These are phyloP conservation scores for Dioscorea zingiberensis DNA, from an alignment of 106 monocot genomes.

Conservation along the genomic window DNA sequence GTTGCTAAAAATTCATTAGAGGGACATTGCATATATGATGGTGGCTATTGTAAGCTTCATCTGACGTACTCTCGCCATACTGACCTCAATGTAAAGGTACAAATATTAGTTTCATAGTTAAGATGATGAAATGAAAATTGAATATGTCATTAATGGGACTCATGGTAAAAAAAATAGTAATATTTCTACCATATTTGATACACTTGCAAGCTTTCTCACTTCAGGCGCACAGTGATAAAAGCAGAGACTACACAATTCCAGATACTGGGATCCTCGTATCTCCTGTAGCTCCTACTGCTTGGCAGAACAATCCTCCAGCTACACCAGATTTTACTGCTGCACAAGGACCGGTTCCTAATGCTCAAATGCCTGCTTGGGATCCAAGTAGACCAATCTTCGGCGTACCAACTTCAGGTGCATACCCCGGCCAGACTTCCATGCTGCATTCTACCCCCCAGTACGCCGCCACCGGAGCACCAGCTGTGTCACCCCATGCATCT, in stretches of 20 bases:
- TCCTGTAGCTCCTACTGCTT: conserved; percentile 40
- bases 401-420: conserved; percentile 21
- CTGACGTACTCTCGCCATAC: conserved; percentile 95
- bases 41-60: conserved; percentile 98
- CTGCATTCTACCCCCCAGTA: conserved; percentile 19
- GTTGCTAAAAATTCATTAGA: conserved; percentile 88
- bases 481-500: conserved; percentile 1
- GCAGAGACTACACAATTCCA: conserved; percentile 81
- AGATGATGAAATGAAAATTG: not conserved
- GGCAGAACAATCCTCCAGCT: conserved; percentile 38
- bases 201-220: too few species aligned
- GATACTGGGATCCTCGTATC: conserved; percentile 46
- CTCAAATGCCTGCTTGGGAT: conserved; percentile 48
- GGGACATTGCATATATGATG: conserved; percentile 98
- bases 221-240: conserved; percentile 83
- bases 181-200: too few species aligned
- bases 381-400: conserved; percentile 18
- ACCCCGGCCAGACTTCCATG: conserved; percentile 23
- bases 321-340: conserved; percentile 18
- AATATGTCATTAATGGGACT: not conserved
- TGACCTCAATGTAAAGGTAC: conserved; percentile 94
- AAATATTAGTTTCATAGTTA: conserved; percentile 17
- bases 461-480: not conserved
- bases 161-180: too few species aligned
- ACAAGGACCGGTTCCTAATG: conserved; percentile 10